Evolutionary conservation across 2,329 filamentous ascomycete species (phyloP).

Genomic region (Incumbomyces delicatus): DNA sequence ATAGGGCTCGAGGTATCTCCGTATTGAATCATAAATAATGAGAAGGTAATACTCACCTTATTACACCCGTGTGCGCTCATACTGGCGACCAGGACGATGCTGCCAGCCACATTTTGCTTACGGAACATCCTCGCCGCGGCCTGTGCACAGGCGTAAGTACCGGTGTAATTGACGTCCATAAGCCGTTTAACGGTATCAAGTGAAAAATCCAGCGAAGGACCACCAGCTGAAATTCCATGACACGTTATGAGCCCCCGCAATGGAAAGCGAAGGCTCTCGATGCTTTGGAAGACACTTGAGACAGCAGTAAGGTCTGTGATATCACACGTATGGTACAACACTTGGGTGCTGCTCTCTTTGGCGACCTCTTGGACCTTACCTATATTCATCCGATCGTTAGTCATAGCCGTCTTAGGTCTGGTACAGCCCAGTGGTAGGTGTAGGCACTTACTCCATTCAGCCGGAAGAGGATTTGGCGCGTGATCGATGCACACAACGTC

Average conservation of each 20-base stretch:
- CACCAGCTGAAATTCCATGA: slow-evolving; percentile 5
- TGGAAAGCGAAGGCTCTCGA: slow-evolving; percentile 3
- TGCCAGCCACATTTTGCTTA: slow-evolving; percentile 21
- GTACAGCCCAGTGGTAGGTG: too few species aligned
- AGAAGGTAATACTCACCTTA: neutral
- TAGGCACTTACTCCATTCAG: neutral
- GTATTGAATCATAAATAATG: neutral
- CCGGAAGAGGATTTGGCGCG: slow-evolving; percentile 7
- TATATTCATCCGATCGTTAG: too few species aligned
- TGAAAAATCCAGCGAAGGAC: slow-evolving; percentile 39
- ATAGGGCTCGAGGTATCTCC: too few species aligned
- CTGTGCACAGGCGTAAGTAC: slow-evolving; percentile 48
- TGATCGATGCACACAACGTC: slow-evolving; percentile 27
- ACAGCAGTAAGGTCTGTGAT: neutral
- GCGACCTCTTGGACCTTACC: neutral
- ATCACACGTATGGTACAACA: neutral
- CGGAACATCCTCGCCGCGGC: slow-evolving; percentile 45
- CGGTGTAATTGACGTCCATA: slow-evolving; percentile 56
- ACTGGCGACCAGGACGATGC: slow-evolving; percentile 22
- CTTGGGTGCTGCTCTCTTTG: neutral
- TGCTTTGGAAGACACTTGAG: neutral
- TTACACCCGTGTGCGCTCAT: slow-evolving; percentile 26
- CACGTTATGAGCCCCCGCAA: slow-evolving; percentile 11
- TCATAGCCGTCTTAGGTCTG: too few species aligned
- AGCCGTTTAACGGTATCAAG: slow-evolving; percentile 48